Base-by-base conservation (phyloP, 1,284 basidiomycete genomes). In the Coniferiporia sulphurascens region DNA sequence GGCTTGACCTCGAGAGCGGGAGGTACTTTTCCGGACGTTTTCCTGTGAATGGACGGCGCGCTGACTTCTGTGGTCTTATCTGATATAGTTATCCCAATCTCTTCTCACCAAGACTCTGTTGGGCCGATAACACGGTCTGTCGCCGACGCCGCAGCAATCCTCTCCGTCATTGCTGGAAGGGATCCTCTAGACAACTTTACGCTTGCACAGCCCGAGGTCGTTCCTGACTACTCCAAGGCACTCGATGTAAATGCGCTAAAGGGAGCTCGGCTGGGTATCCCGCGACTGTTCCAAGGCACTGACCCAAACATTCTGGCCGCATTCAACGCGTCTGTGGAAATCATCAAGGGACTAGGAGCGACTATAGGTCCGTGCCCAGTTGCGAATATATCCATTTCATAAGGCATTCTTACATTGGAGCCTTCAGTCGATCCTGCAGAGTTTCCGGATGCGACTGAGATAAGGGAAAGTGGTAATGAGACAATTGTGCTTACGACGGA, bases 1-100 rank as follows among this genome's bases (percentile, higher is more conserved):
- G 81, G 80, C 1, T 66, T 82, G 7, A 81, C 79, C 1, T 79
- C 77, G 34, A 70, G 81, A 22, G 74, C 77, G 4, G 79, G 76
- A 65, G 77, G 78, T 79, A 60, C 15, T 21, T 21, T 41, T 56
- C 32, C 32, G n/a, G 1, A 7, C n/a, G 15, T 52, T 58, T 57
- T 49, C 48, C 43, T 35, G 32, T 17, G 21, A 13, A 12, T 55
- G 32, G 48, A 58, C 21, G 35, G 43, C 22, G 36, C 21, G 12
- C 8, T 44, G 1, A 19, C 7, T 48, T 43, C 41, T 43, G 7
- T 43, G 41, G 8, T 43, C 12, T 5, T 3, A 43, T 13, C 41
- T n/a, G n/a, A 48, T 32, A 3, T 58, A 80, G 79, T 82, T 19
- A 74, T 82, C 27, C 80, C 80, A 0, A 78, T 81, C 56, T 79